Percentiles rank a stretch among this genome's conserved stretches.
phyloP scores from a whole-genome alignment of 495 filamentous ascomycete species.

The Geopyxis carbonaria region DNA sequence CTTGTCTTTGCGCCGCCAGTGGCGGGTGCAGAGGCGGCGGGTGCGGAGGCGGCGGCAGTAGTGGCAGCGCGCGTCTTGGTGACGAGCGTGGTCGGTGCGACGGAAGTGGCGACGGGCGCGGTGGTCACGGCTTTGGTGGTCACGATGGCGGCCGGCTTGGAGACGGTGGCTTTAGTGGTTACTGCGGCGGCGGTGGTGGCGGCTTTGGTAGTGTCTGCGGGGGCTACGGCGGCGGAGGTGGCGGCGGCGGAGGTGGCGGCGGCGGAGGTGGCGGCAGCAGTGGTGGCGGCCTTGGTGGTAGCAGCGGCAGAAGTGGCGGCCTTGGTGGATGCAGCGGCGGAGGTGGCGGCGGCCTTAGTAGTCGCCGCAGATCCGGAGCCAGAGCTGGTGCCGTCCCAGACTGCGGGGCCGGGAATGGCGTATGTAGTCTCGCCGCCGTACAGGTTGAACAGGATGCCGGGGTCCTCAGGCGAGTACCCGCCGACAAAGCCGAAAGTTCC shows the following conservation, averaged over 20 bases:
- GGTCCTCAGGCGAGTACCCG: conserved; percentile 33
- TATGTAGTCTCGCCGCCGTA: conserved; percentile 27
- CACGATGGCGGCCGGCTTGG: neutral
- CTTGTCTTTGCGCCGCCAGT: conserved; percentile 1
- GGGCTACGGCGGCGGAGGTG: conserved; percentile 1
- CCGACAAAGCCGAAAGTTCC: conserved; percentile 24
- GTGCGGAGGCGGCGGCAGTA: conserved; percentile 1
- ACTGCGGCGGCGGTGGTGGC: neutral
- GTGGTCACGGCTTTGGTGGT: neutral
- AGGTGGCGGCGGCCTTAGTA: neutral
- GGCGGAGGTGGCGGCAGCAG: neutral
- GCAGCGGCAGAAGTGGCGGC: neutral
- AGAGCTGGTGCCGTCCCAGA: conserved; percentile 20
- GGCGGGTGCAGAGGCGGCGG: conserved; percentile 1
- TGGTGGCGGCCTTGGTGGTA: neutral
- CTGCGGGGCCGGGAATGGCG: conserved; percentile 28
- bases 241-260: neutral
- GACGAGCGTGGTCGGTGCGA: conserved; percentile 7
- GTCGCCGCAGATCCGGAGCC: neutral
- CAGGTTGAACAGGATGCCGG: conserved; percentile 36
- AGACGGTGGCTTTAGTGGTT: conserved; percentile 5
- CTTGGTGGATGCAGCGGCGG: neutral
- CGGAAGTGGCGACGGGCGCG: neutral
- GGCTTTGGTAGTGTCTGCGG: neutral
- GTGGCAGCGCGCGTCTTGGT: conserved; percentile 11